Evolutionary conservation across 2,329 filamentous ascomycete genomes (phyloP).

Genomic region (Nannizziopsis arthrosporioides): DNA sequence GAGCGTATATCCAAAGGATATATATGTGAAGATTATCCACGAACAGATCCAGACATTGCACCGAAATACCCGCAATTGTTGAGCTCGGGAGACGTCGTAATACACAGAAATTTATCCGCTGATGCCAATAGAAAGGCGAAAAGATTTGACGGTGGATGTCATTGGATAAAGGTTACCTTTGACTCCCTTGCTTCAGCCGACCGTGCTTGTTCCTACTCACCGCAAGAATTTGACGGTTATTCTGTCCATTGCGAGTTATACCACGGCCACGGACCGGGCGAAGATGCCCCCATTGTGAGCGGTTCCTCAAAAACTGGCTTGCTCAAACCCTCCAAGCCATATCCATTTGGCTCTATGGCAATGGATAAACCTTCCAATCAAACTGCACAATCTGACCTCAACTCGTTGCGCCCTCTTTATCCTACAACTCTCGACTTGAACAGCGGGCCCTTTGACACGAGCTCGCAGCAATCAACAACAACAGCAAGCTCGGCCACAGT

Average conservation of each 20-base stretch:
- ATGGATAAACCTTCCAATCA: constrained; percentile 28
- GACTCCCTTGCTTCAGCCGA: constrained; percentile 62
- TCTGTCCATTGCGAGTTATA: constrained; percentile 61
- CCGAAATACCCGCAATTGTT: constrained; percentile 61
- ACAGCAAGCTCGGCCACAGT: constrained; percentile 36
- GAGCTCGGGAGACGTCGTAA: constrained; percentile 59
- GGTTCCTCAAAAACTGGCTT: constrained; percentile 22
- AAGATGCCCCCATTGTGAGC: constrained; percentile 53
- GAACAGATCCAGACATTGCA: constrained; percentile 62
- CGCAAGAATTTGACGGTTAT: constrained; percentile 59
- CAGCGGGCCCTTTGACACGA: constrained; percentile 16
- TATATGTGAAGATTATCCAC: constrained; percentile 87
- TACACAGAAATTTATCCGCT: constrained; percentile 54
- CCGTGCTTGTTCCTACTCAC: constrained; percentile 56
- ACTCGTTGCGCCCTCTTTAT: constrained; percentile 32
- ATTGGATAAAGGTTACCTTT: constrained; percentile 86
- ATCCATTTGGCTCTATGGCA: constrained; percentile 28
- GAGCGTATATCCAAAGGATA: constrained; percentile 67
- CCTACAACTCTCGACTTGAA: constrained; percentile 25
- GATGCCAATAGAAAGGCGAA: constrained; percentile 71
- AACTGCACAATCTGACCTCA: constrained; percentile 24
- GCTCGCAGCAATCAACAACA: constrained; percentile 27
- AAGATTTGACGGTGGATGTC: constrained; percentile 66
- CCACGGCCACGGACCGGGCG: constrained; percentile 50
- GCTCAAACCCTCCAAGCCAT: constrained; percentile 20